Percentiles rank a stretch among this genome's conserved stretches.
Conservation (phyloP, 2,329 filamentous ascomycete species). For the Aspergillus tubingensis region DNA sequence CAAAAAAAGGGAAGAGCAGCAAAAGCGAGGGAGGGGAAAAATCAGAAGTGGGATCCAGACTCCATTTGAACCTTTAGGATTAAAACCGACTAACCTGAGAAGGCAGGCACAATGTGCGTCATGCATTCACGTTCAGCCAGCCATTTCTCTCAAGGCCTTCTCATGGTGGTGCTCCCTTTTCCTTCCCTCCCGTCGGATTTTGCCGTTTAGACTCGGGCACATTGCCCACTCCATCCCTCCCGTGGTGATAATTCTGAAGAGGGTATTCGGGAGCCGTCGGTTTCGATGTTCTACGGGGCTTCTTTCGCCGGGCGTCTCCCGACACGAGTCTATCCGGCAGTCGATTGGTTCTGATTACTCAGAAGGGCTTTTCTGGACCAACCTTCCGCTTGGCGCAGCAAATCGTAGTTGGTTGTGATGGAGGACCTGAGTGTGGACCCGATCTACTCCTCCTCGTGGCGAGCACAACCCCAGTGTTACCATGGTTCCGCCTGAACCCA, state of each 20-base stretch:
- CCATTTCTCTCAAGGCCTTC: background rate
- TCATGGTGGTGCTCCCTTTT: background rate
- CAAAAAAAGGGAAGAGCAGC: background rate
- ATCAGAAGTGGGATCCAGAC: slow-evolving; percentile 8
- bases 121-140: slow-evolving; percentile 17
- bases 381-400: slow-evolving; percentile 8
- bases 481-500: slow-evolving; percentile 17
- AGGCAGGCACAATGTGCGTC: slow-evolving; percentile 16
- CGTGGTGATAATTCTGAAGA: background rate
- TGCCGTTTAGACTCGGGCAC: background rate
- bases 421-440: slow-evolving; percentile 19
- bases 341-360: slow-evolving; percentile 1
- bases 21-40: background rate
- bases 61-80: slow-evolving; percentile 9
- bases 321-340: background rate
- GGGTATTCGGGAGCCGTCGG: background rate
- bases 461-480: slow-evolving; percentile 11
- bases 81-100: slow-evolving; percentile 11
- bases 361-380: background rate
- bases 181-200: background rate
- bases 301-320: background rate
- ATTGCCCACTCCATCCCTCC: background rate
- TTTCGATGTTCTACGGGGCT: slow-evolving; percentile 4
- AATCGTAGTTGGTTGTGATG: slow-evolving; percentile 13
- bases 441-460: slow-evolving; percentile 23